These are phyloP conservation scores for Dendrobium officinale DNA, from an alignment of 106 monocot species.

Conservation along the genomic window DNA sequence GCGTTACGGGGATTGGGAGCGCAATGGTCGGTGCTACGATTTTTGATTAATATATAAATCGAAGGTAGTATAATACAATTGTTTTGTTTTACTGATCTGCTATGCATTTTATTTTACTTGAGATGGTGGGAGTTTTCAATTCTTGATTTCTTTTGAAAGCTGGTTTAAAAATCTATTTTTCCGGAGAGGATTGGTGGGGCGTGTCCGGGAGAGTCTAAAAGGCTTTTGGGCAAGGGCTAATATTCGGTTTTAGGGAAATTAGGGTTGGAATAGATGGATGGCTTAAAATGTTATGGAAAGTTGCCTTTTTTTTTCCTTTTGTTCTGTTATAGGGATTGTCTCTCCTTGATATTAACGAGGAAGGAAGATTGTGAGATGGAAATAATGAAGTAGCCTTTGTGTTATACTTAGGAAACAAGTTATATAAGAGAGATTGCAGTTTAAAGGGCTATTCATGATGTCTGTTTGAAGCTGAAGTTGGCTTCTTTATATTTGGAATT, in stretches of 20 bases:
- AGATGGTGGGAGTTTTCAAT: neutral
- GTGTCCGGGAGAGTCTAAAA: neutral
- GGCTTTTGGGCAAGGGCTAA: neutral
- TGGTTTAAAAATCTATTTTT: neutral
- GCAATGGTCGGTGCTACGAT: conserved; percentile 70
- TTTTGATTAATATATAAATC: conserved; percentile 36
- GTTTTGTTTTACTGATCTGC: neutral
- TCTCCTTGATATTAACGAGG: neutral
- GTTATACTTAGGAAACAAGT: neutral
- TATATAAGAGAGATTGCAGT: neutral
- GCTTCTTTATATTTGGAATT: neutral
- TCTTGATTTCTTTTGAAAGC: neutral
- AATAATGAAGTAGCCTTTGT: neutral
- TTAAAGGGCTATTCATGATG: neutral
- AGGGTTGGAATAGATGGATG: neutral
- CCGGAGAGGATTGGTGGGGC: neutral
- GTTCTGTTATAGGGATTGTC: neutral
- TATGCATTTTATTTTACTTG: neutral
- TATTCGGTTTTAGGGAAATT: neutral
- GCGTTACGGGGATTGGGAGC: conserved; percentile 83
- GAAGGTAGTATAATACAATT: neutral
- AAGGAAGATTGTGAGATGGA: neutral
- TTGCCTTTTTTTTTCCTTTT: neutral
- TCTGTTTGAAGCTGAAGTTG: neutral
- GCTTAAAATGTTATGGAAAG: neutral